Evolutionary conservation across 2,329 filamentous ascomycete species (phyloP), one percentile per base, ranked within the genome.

Genomic region (Alternaria arborescens): DNA sequence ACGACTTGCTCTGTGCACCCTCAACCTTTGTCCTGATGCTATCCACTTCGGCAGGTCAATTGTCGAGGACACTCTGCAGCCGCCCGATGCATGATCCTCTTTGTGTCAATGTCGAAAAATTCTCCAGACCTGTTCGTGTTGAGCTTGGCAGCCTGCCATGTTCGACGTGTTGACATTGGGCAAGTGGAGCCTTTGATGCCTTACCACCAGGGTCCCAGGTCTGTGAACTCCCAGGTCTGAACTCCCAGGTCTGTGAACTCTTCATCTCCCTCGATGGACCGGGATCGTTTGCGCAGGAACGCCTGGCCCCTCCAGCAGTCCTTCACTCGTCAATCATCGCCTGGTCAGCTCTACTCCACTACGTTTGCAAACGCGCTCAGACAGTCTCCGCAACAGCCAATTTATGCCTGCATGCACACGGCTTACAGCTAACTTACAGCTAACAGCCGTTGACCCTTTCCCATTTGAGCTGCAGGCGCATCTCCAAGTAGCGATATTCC

Each of bases 361-460:
- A 56, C 61, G 61, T 57, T 53, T 59, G 68, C 66, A 65, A 71
- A 66, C 59, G 58, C 54, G 65, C 69, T 71, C 60, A 64, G 64
- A 68, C 63, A 59, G 60, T 65, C 73, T 69, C 71, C 68, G 66
- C 73, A 74, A 64, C 69, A 63, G 68, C 64, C 70, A 70, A 75
- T 65, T 75, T 70, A 72, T 75, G 73, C 70, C 68, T 62, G 67
- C 69, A 68, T 60, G 69, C 67, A 74, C 58, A 61, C 71, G 64
- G 61, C 63, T 64, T 67, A 69, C 71, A 71, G 63, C 71, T 71
- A 73, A 71, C 71, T 64, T 67, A 69, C 71, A 71, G 63, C 71
- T 71, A 73, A 71, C 71, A 75, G 71, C 76, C 75, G 76, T 78
- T 78, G 74, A 70, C 73, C 66, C 67, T 62, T 76, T 70, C 56